These are phyloP conservation scores for Chionographis japonica DNA, from an alignment of 106 monocot genomes.

Conservation along the genomic window DNA sequence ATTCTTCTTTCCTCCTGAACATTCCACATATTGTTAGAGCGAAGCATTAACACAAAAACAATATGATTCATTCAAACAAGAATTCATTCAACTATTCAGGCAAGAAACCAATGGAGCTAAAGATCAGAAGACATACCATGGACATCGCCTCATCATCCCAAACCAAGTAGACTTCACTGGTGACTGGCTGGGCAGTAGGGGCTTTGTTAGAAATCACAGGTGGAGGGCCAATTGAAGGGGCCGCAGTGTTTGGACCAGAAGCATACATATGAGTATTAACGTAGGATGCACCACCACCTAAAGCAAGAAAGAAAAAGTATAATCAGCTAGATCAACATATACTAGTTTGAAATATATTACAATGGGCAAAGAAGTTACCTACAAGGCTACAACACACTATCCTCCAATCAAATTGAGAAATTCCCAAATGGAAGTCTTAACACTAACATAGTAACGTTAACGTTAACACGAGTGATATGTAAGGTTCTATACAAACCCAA, in stretches of 20 bases:
- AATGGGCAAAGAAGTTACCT: neutral
- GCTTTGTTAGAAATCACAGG: conserved; percentile 86
- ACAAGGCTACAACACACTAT: neutral
- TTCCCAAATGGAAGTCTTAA: neutral
- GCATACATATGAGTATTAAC: conserved; percentile 68
- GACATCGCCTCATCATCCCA: conserved; percentile 99
- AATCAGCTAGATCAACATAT: neutral
- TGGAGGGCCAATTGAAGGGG: conserved; percentile 81
- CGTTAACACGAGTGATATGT: too few relatives aligned
- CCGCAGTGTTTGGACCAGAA: conserved; percentile 83
- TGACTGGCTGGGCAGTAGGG: conserved; percentile 41
- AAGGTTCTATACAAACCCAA: too few relatives aligned
- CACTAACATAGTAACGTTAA: too few relatives aligned
- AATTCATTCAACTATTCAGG: neutral
- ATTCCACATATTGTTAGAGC: neutral
- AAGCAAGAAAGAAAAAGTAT: conserved; percentile 4
- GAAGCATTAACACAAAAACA: neutral
- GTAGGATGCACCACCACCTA: conserved; percentile 30
- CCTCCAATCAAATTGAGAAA: neutral
- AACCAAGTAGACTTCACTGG: conserved; percentile 93
- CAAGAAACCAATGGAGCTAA: neutral
- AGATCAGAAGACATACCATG: conserved; percentile 48
- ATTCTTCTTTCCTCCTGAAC: conserved; percentile 92
- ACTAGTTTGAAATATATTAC: neutral
- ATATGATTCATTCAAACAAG: neutral